Evolutionary conservation across 106 monocot genomes (phyloP), one percentile per base, ranked within the genome.

Genomic region (Hemerocallis citrina): DNA sequence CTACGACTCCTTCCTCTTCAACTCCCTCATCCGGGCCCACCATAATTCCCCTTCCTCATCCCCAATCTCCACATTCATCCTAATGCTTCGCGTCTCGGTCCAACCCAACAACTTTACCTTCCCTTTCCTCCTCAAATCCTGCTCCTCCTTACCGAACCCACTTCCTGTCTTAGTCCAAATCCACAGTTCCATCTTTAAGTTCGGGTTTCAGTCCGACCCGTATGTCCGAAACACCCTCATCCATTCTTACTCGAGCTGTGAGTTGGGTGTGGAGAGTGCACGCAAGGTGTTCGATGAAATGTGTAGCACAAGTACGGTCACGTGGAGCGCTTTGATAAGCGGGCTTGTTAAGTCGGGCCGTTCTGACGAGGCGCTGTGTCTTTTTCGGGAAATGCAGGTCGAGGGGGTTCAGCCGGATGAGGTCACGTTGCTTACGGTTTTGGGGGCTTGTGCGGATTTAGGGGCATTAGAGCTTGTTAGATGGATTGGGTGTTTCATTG

Each of bases 71-170:
- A 63, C 52, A 75, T 90, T 63, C 83, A 68, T 73, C 11, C 58
- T 81, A 66, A 80, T 86, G 79, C 89, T 81, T 71, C 78, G 76
- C 33, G 46, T 41, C 35, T 7, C 51, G 13, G 24, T 86, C n/a
- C 30, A 24, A 8, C 95, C 95, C 50, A 89, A 96, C 70, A 68
- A 81, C 16, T 95, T 83, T 76, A 90, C 95, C 47, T 95, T 86
- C 76, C 86, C 94, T 16, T 89, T 89, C 52, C 77, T 89, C 66
- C 83, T 95, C 73, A 89, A 90, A 54, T 51, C 85, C 52, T 73
- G 74, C 51, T 66, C 85, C 22, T 44, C 34, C 31, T 63, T 69
- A 24, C 68, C 62, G 24, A 30, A 66, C 25, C 41, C 64, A 9
- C 24, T 34, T n/a, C 3, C 11, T n/a, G 21, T 69, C 49, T 75